phyloP scores from a whole-genome alignment of 2,329 filamentous ascomycete genomes.

The Thermoascus crustaceus region DNA sequence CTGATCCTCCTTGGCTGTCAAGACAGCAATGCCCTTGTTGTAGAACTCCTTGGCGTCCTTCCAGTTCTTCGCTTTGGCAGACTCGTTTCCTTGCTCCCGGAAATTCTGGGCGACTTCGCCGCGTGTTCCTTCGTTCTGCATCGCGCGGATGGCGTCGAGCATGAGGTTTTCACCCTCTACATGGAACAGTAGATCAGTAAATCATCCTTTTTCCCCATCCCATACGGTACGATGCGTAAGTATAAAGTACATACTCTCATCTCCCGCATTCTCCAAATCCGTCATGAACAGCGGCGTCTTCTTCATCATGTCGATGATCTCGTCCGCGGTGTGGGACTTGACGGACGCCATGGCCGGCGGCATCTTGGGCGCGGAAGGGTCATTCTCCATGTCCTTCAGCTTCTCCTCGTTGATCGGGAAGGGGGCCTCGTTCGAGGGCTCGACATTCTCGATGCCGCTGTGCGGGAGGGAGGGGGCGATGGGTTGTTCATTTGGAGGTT shows the following conservation, averaged over 20 bases:
- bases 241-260: slow-evolving; percentile 37
- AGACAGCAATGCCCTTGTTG: slow-evolving; percentile 68
- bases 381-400: slow-evolving; percentile 21
- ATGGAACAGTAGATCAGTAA: slow-evolving; percentile 4
- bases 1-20: slow-evolving; percentile 55
- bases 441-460: slow-evolving; percentile 7
- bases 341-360: slow-evolving; percentile 53
- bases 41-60: slow-evolving; percentile 87
- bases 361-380: slow-evolving; percentile 36
- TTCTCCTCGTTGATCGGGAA: slow-evolving; percentile 33
- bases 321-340: slow-evolving; percentile 49
- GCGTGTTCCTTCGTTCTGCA: slow-evolving; percentile 87
- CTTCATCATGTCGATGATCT: slow-evolving; percentile 58
- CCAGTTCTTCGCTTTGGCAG: slow-evolving; percentile 65
- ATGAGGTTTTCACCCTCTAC: slow-evolving; percentile 64
- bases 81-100: slow-evolving; percentile 87
- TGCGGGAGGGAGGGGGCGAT: slow-evolving; percentile 3
- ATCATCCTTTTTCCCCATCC: too few species aligned
- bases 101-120: slow-evolving; percentile 76
- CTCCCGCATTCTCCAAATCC: slow-evolving; percentile 58
- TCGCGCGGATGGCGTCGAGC: slow-evolving; percentile 76
- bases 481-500: slow-evolving; percentile 10
- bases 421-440: slow-evolving; percentile 24
- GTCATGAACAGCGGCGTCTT: slow-evolving; percentile 92
- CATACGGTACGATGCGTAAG: too few species aligned